Conservation (phyloP, 1,284 basidiomycete species). For the Naganishia sp. region DNA sequence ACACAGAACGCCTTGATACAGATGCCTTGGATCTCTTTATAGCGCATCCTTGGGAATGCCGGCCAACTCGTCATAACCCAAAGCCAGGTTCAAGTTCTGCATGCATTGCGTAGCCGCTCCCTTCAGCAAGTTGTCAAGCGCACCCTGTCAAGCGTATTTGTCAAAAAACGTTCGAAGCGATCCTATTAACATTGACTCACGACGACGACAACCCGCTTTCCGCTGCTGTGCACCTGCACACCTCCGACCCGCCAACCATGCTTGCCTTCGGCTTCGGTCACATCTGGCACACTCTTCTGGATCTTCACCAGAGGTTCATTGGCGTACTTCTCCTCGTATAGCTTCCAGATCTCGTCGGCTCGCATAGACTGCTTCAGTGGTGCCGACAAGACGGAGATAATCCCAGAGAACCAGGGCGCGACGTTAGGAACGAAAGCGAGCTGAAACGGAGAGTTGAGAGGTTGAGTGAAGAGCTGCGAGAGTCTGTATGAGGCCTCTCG, state of each 20-base stretch:
- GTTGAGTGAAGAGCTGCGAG: constrained; percentile 59
- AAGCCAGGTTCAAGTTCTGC: constrained; percentile 90
- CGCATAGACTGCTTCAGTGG: constrained; percentile 67
- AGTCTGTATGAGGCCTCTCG: constrained; percentile 87
- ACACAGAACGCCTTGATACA: not conserved
- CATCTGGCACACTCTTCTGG: constrained; percentile 69
- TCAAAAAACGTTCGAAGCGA: constrained; percentile 9
- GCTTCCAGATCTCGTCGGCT: constrained; percentile 69
- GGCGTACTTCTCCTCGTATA: constrained; percentile 78
- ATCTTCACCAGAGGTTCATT: constrained; percentile 73
- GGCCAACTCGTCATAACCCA: constrained; percentile 87
- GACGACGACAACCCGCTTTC: constrained; percentile 87
- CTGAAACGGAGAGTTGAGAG: constrained; percentile 56
- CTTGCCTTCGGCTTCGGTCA: constrained; percentile 73
- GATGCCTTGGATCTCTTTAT: constrained; percentile 32
- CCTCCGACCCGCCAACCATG: constrained; percentile 92
- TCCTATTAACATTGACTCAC: constrained; percentile 57
- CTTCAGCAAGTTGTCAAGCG: constrained; percentile 93
- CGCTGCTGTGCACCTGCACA: constrained; percentile 86
- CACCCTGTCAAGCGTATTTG: constrained; percentile 61
- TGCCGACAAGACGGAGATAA: constrained; percentile 80
- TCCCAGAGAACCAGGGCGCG: constrained; percentile 95
- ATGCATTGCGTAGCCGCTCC: constrained; percentile 97
- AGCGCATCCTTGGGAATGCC: constrained; percentile 65
- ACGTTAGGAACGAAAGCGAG: constrained; percentile 87